A percentile compares a stretch with the other conserved stretches of the same genome.
phyloP scores from a whole-genome alignment of 2,329 filamentous ascomycete genomes.

The Diaporthe amygdali region DNA sequence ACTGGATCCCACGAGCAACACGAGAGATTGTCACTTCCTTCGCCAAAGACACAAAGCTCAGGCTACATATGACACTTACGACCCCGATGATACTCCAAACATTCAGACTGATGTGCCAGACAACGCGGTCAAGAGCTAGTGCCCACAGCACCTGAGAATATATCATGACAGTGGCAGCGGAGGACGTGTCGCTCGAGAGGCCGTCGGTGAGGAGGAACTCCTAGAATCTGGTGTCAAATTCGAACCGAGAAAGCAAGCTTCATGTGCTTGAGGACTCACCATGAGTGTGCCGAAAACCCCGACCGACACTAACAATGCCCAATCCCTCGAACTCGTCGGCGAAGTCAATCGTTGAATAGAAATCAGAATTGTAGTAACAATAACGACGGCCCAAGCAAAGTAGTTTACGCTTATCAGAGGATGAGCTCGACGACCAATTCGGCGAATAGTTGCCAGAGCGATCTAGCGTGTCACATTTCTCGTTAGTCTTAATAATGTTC shows the following conservation, averaged over 20 bases:
- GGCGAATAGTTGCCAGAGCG: constrained; percentile 31
- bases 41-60: constrained; percentile 13
- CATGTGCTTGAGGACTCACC: constrained; percentile 29
- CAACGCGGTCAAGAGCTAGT: constrained; percentile 40
- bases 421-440: constrained; percentile 18
- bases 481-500: background rate
- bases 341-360: constrained; percentile 50
- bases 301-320: constrained; percentile 70
- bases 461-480: background rate
- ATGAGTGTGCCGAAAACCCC: constrained; percentile 79
- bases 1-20: background rate
- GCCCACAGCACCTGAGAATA: constrained; percentile 65
- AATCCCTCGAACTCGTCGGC: constrained; percentile 55
- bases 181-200: constrained; percentile 71
- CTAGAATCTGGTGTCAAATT: background rate
- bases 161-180: constrained; percentile 62
- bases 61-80: constrained; percentile 4
- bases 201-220: constrained; percentile 86
- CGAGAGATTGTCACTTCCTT: constrained; percentile 10
- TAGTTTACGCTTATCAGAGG: constrained; percentile 21
- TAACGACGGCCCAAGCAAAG: constrained; percentile 20
- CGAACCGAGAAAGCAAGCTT: background rate
- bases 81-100: constrained; percentile 13
- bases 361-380: background rate
- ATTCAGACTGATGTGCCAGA: constrained; percentile 17